Evolutionary conservation across 495 filamentous ascomycete genomes (phyloP).

Genomic region (Apiosordaria backusii): DNA sequence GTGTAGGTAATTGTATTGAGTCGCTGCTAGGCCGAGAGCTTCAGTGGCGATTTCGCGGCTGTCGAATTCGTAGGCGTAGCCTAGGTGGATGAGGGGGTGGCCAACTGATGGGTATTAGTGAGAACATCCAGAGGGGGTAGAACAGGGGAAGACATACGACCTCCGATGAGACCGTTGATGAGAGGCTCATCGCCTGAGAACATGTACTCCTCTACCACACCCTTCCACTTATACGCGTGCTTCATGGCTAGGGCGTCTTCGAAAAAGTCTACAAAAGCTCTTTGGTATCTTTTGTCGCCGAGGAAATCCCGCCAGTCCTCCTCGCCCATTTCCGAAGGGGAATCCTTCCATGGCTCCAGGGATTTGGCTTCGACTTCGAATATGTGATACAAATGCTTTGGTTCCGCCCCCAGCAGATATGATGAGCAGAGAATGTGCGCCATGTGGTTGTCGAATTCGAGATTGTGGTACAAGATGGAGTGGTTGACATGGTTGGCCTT

Average conservation of each 20-base stretch:
- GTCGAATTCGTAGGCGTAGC: conserved; percentile 79
- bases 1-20: conserved; percentile 71
- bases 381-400: conserved; percentile 65
- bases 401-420: conserved; percentile 74
- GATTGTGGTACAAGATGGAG: conserved; percentile 72
- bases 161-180: conserved; percentile 70
- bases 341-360: conserved; percentile 79
- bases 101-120: conserved; percentile 56
- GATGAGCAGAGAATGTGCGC: conserved; percentile 82
- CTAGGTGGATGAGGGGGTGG: conserved; percentile 84
- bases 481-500: conserved; percentile 89
- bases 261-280: conserved; percentile 88
- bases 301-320: conserved; percentile 85
- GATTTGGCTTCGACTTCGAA: conserved; percentile 71
- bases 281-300: conserved; percentile 73
- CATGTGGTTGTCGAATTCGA: conserved; percentile 82
- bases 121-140: neutral
- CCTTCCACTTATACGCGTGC: conserved; percentile 78
- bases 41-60: conserved; percentile 81
- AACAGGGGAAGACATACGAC: conserved; percentile 54
- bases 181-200: conserved; percentile 72
- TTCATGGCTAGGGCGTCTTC: conserved; percentile 76
- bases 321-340: conserved; percentile 74
- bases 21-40: conserved; percentile 65
- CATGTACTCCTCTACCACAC: conserved; percentile 69